phyloP scores from a whole-genome alignment of 805 yeast genomes.

The Metschnikowia dekortorum region DNA sequence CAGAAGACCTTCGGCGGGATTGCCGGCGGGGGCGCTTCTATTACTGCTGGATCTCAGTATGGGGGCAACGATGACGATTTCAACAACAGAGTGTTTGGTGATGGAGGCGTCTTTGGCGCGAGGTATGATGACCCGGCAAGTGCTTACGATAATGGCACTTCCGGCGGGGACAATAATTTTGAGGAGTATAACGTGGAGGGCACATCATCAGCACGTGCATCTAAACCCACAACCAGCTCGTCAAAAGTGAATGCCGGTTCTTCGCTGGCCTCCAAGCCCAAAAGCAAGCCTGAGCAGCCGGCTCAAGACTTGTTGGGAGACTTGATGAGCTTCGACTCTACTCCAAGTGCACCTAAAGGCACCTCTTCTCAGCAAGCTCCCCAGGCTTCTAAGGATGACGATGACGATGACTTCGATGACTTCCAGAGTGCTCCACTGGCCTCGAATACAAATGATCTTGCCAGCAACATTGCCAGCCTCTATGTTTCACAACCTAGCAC shows the following conservation, averaged over 20 bases:
- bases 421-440: conserved; percentile 64
- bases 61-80: conserved; percentile 46
- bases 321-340: conserved; percentile 40
- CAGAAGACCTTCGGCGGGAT: conserved; percentile 80
- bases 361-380: conserved; percentile 3
- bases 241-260: conserved; percentile 30
- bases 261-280: conserved; percentile 25
- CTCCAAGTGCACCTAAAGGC: background rate
- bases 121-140: conserved; percentile 57
- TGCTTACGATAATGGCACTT: conserved; percentile 32
- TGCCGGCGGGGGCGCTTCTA: conserved; percentile 53
- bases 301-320: conserved; percentile 49
- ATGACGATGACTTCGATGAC: conserved; percentile 76
- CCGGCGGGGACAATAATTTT: conserved; percentile 38
- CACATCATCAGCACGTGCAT: conserved; percentile 16
- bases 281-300: conserved; percentile 24
- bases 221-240: conserved; percentile 35
- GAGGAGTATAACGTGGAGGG: conserved; percentile 58
- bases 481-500: conserved; percentile 19
- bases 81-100: conserved; percentile 57
- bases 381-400: conserved; percentile 44
- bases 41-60: conserved; percentile 27
- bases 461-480: conserved; percentile 26
- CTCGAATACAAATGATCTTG: conserved; percentile 15
- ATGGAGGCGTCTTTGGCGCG: conserved; percentile 66